Base-by-base conservation (phyloP, 495 filamentous ascomycete species). In the Viridothelium virens region DNA sequence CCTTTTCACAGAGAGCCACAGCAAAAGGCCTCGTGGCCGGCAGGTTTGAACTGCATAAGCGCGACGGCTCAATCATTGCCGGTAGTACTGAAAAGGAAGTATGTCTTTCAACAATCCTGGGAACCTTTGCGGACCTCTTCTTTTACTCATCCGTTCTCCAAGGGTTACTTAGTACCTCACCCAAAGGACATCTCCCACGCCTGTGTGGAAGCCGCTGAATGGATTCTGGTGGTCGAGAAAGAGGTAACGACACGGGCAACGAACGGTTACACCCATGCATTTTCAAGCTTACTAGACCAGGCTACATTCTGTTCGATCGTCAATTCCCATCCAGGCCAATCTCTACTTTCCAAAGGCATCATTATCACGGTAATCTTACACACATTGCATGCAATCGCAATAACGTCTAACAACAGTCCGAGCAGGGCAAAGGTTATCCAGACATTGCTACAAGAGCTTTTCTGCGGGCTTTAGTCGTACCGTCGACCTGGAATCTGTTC, bases 161-260 rank as follows among this genome's bases (percentile, higher is more conserved):
- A 95, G 84, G 91, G 89, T 2, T 78, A 81, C 7, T 73, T 95
- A 3, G 80, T 97, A 1, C 90, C 91, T 10, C 81, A 80, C 12
- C 67, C 83, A 14, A 77, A 78, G 44, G 78, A 85, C 1, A 79
- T 86, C 7, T 73, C 79, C 1, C 74, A 71, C 4, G 71, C 95
- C 18, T 76, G 87, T 64, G 76, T 91, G 10, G 73, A 77, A 0
- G 68, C 72, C 25, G 73, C 83, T 0, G 74, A 82, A 56, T 96
- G 91, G 92, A 79, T 97, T 36, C 72, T 97, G 0, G 82, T 97
- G 0, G 83, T 98, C 41, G 94, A 98, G 74, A 98, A 98, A 79
- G 94, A 98, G 81, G 91, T 89, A 72, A 53, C n/a, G 11, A 14
- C 36, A 56, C 3, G 31, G 56, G 10, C 4, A n/a, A 34, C 31